Conservation (phyloP, 805 yeast genomes). For the Lipomyces oligophaga region DNA sequence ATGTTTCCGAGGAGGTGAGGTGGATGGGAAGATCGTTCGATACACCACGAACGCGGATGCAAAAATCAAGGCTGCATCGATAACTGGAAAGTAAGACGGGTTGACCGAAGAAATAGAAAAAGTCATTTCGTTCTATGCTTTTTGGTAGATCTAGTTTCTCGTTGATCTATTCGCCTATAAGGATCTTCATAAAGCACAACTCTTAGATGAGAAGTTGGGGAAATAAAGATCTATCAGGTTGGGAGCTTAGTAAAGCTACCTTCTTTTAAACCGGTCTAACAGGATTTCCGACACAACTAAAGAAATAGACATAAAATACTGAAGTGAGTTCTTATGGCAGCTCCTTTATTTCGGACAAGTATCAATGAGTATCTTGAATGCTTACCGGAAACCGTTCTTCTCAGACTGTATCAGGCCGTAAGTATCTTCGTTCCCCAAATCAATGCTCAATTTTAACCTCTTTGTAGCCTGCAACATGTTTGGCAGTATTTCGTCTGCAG, state of each 20-base stretch:
- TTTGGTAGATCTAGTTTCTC: too few species aligned
- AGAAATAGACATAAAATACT: too few species aligned
- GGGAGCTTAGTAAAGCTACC: too few species aligned
- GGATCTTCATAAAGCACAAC: too few species aligned
- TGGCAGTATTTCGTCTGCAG: constrained; percentile 83
- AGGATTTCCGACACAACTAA: too few species aligned
- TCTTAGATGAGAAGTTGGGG: too few species aligned
- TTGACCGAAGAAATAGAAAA: too few species aligned
- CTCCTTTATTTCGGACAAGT: constrained; percentile 28
- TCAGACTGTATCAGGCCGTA: constrained; percentile 66
- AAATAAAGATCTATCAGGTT: too few species aligned
- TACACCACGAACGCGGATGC: constrained; percentile 12
- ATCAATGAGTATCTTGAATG: constrained; percentile 80
- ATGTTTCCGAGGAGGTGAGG: not conserved
- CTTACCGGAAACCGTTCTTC: constrained; percentile 80
- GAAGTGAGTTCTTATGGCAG: constrained; percentile 27
- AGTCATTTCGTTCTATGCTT: too few species aligned
- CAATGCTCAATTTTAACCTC: not conserved
- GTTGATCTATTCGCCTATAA: too few species aligned
- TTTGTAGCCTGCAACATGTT: constrained; percentile 76
- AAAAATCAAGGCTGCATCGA: constrained; percentile 14
- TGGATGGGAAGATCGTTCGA: constrained; percentile 13
- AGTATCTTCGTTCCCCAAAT: constrained; percentile 15
- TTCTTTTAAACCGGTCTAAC: too few species aligned
- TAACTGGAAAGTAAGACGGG: constrained; percentile 8